Base-by-base conservation (phyloP, 495 filamentous ascomycete genomes). In the Neohortaea acidophila region DNA sequence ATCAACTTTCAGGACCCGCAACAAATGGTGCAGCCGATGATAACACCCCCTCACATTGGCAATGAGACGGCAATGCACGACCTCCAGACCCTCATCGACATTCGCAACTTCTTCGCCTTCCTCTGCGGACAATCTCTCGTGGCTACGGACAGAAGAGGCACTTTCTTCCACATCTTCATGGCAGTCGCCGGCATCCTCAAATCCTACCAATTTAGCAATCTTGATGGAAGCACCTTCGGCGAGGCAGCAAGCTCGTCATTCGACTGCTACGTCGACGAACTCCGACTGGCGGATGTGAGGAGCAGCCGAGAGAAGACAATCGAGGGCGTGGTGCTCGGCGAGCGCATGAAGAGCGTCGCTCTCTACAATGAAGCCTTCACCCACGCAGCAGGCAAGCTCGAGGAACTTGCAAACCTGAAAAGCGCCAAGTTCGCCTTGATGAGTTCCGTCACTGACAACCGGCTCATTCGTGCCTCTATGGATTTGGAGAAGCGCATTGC, bases 41-140 rank as follows among this genome's bases (percentile, higher is more conserved):
- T n/a, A n/a, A n/a, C n/a, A n/a, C 53, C n/a, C n/a, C n/a, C n/a
- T 0, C 63, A 64, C 19, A 60, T 46, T 13, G 48, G 63, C 2
- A 13, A 51, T 44, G 40, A 59, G 48, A 26, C 58, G 34, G 63
- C 64, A 5, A 65, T 68, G 33, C 80, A 87, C 35, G 56, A 63
- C 73, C 13, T 80, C 79, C 48, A 67, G 51, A 68, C 63, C 0
- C 63, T 94, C 3, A 62, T 94, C 20, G 69, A 79, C 3, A 77
- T 81, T 37, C 75, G 89, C 15, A 97, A 97, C 51, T 59, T 94
- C 36, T 94, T 96, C 55, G 84, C 89, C 2, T 86, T 97, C 49
- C 63, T 97, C 8, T 68, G 74, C 6, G 78, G 75, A 27, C 76
- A 84, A 44, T 79, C 82, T 0, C 65, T 96, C 7, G 77, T 96